phyloP scores from a whole-genome alignment of 2,329 filamentous ascomycete genomes.

The Ilyonectria destructans region DNA sequence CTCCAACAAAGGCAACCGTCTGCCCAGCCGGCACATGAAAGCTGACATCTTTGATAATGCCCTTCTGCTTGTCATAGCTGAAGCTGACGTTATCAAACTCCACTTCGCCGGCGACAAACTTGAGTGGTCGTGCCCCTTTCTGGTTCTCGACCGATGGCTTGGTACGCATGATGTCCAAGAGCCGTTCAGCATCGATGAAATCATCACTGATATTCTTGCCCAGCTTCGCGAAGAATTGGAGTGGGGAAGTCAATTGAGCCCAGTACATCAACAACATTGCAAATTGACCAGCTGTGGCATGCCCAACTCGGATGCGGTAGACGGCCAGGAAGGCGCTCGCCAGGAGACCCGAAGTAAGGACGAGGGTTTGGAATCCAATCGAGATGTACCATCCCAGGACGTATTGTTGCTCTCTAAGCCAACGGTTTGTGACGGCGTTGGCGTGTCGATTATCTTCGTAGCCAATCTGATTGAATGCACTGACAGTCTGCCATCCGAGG shows the following conservation, averaged over 20 bases:
- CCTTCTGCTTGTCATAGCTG: constrained; percentile 73
- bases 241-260: constrained; percentile 79
- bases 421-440: constrained; percentile 63
- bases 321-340: constrained; percentile 74
- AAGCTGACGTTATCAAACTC: constrained; percentile 71
- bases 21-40: constrained; percentile 67
- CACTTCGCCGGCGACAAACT: constrained; percentile 68
- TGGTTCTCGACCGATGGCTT: constrained; percentile 71
- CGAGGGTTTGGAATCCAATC: constrained; percentile 72
- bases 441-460: constrained; percentile 71
- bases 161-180: constrained; percentile 72
- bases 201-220: constrained; percentile 71
- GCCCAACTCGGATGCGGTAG: constrained; percentile 76
- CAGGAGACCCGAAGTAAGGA: constrained; percentile 79
- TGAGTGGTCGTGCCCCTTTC: constrained; percentile 65
- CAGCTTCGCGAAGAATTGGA: constrained; percentile 78
- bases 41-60: constrained; percentile 69
- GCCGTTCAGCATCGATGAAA: constrained; percentile 71
- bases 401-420: constrained; percentile 57
- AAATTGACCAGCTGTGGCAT: constrained; percentile 77
- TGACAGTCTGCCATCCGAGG: constrained; percentile 73
- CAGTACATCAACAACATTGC: constrained; percentile 82
- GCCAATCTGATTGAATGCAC: constrained; percentile 72
- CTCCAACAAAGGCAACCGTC: constrained; percentile 73
- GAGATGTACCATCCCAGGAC: constrained; percentile 65